These are phyloP conservation scores for Suillus paluster DNA, from an alignment of 768 basidiomycete species.

Conservation along the genomic window DNA sequence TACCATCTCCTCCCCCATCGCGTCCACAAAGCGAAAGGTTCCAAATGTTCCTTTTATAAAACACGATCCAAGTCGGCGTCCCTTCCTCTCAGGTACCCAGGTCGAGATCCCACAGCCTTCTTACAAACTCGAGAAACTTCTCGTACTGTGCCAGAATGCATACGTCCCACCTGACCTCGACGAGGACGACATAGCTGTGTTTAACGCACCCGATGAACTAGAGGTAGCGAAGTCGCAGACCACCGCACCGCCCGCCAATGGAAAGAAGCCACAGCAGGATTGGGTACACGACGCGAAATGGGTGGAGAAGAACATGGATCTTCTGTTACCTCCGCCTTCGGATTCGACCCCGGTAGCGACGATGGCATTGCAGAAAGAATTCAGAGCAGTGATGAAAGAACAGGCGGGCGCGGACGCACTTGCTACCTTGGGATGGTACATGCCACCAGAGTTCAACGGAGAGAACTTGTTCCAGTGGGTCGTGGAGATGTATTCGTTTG, in stretches of 20 bases:
- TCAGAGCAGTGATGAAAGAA: conserved; percentile 62
- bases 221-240: not conserved
- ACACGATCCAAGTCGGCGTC: conserved; percentile 45
- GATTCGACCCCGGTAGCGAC: conserved; percentile 59
- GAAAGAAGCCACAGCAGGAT: conserved; percentile 38
- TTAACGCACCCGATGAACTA: conserved; percentile 29
- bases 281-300: conserved; percentile 61
- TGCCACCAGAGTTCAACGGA: conserved; percentile 65
- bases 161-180: conserved; percentile 50
- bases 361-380: conserved; percentile 63
- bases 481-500: conserved; percentile 74
- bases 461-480: conserved; percentile 78
- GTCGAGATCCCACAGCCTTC: conserved; percentile 64
- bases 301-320: conserved; percentile 46
- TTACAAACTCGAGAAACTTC: conserved; percentile 54
- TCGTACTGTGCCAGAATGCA: conserved; percentile 45
- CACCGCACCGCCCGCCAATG: not conserved
- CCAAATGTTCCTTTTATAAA: conserved; percentile 43
- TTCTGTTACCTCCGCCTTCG: conserved; percentile 63
- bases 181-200: conserved; percentile 52
- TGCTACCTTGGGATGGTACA: conserved; percentile 63
- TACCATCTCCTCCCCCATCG: conserved; percentile 1
- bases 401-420: conserved; percentile 53
- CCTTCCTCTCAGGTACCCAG: conserved; percentile 14
- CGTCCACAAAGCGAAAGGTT: not conserved